phyloP scores from a whole-genome alignment of 2,329 filamentous ascomycete species.

The Lachnellula suecica region DNA sequence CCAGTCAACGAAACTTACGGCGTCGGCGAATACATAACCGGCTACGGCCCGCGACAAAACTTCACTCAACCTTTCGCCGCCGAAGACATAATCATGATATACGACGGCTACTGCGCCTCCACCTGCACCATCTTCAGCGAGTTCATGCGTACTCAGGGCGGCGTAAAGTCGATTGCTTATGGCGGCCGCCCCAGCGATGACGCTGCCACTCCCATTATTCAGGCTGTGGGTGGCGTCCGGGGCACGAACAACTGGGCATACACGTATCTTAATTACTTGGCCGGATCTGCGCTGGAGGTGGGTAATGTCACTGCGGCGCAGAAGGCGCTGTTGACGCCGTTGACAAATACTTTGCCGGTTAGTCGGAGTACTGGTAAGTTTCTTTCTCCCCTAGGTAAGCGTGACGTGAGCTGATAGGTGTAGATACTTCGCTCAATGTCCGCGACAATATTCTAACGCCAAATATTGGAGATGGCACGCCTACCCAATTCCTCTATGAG shows the following conservation, averaged over 20 bases:
- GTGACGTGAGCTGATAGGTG: neutral
- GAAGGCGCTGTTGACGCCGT: neutral
- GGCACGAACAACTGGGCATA: neutral
- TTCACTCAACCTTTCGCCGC: constrained; percentile 37
- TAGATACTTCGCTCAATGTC: neutral
- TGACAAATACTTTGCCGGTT: neutral
- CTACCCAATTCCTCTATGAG: neutral
- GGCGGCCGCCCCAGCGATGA: constrained; percentile 50
- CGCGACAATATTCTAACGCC: neutral
- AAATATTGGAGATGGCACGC: neutral
- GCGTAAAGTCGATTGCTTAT: constrained; percentile 53
- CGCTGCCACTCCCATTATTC: neutral
- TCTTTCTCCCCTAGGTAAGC: neutral
- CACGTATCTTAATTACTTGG: neutral
- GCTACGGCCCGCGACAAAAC: constrained; percentile 31
- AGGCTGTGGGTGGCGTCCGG: neutral
- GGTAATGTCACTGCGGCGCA: neutral
- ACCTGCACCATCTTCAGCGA: constrained; percentile 57
- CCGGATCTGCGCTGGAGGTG: neutral
- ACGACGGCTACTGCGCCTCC: constrained; percentile 55
- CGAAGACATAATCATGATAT: constrained; percentile 41
- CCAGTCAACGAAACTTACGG: constrained; percentile 20
- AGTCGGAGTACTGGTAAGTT: neutral
- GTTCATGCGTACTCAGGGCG: constrained; percentile 48
- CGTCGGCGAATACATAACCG: constrained; percentile 32